Conservation (phyloP, 768 basidiomycete species). For the Tubosaeta brunneosetosa region DNA sequence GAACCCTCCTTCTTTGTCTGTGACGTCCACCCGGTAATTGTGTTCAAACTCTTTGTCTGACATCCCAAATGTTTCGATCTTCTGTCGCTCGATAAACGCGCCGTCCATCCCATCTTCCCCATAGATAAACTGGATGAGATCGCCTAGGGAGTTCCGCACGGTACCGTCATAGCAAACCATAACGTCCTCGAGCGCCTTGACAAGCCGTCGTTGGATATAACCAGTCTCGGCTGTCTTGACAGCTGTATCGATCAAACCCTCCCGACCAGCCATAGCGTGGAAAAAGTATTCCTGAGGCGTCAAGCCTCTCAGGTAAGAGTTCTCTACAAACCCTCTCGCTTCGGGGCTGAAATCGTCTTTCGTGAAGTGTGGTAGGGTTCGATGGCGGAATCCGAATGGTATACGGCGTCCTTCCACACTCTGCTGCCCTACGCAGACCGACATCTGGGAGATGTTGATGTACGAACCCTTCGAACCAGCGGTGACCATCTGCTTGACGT, state of each 20-base stretch:
- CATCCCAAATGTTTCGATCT: slow-evolving; percentile 82
- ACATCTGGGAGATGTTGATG: slow-evolving; percentile 99
- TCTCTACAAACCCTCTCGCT: slow-evolving; percentile 97
- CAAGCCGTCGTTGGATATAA: slow-evolving; percentile 96
- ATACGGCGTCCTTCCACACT: slow-evolving; percentile 97
- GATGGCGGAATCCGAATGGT: slow-evolving; percentile 96
- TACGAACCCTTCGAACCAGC: slow-evolving; percentile 98
- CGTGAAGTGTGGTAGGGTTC: slow-evolving; percentile 93
- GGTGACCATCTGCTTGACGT: slow-evolving; percentile 99
- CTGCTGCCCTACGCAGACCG: slow-evolving; percentile 98
- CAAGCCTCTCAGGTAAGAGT: slow-evolving; percentile 92
- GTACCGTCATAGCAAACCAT: slow-evolving; percentile 98
- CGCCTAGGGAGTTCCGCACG: slow-evolving; percentile 94
- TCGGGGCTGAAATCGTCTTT: slow-evolving; percentile 99
- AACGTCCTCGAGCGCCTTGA: slow-evolving; percentile 97
- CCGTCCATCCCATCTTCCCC: slow-evolving; percentile 99
- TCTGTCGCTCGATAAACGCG: slow-evolving; percentile 94
- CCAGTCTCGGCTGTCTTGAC: slow-evolving; percentile 99
- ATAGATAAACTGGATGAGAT: slow-evolving; percentile 93
- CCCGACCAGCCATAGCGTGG: slow-evolving; percentile 99
- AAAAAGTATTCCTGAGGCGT: slow-evolving; percentile 99
- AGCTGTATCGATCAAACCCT: slow-evolving; percentile 98
- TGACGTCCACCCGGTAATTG: slow-evolving; percentile 93
- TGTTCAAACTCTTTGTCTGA: slow-evolving; percentile 82
- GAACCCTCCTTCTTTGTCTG: slow-evolving; percentile 77